Evolutionary conservation across 176 grass and related monocot genomes (phyloP), one percentile per base, ranked within the genome.

Genomic region (Avena insularis): DNA sequence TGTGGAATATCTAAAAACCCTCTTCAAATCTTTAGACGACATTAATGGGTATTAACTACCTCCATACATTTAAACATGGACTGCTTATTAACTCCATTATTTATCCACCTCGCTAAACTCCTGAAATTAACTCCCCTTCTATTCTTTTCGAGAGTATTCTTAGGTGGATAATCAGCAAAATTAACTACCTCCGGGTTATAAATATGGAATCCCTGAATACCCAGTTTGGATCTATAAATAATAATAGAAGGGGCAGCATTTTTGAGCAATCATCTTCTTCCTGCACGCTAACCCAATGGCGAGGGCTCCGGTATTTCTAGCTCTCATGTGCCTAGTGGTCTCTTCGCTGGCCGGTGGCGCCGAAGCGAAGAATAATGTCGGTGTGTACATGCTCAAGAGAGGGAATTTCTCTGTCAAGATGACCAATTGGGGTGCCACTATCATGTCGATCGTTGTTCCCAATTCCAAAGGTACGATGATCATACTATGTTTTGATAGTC

Each of bases 371-470:
- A 94, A 90, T 67, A 86, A 38, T 68, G 86, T 92, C 3, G 86
- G 93, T 11, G 79, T 95, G 35, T 94, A 95, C 50, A 82, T 92
- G 88, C 89, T 93, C 69, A 91, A 38, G 48, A 98, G 67, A 65
- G 90, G 90, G 9, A 88, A 98, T 82, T 98, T 95, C 83, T 94
- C 93, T 31, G 46, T 98, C 21, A 94, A 79, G 75, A 11, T 98
- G 84, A 92, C 88, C 55, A 98, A 98, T 29, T 95, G 84, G 81
- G 96, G 96, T 20, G 93, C 90, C 70, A 94, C 60, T 5, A 57
- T 95, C 40, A 84, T 86, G 86, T 95, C 93, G 0, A 84, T 95
- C 58, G 31, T 92, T 72, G 20, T 94, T 31, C 96, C 96, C 6
- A 93, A 98, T 75, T 90, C 82, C 59, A 91, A 91, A 89, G 95